Evolutionary conservation across 2,329 filamentous ascomycete species (phyloP), one percentile per base, ranked within the genome.

Genomic region (Teratosphaeria pseudoeucalypti): DNA sequence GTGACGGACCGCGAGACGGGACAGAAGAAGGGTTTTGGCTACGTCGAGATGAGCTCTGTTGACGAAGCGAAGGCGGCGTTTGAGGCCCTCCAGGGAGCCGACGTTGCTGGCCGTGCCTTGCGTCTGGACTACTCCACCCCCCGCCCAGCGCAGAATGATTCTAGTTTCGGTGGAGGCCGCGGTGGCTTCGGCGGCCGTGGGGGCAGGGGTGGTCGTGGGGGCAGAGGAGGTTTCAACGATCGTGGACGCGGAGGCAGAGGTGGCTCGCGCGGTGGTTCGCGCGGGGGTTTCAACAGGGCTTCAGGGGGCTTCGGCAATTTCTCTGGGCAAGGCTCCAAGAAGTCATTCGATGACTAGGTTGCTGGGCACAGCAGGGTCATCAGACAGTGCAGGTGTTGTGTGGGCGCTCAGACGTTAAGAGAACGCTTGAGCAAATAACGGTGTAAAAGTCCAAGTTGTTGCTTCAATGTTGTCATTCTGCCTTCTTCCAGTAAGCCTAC

Each of bases 21-120:
- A 65, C 84, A 85, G 68, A 86, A 87, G 72, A 96, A 96, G 86
- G 92, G 92, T 60, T 96, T 95, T 75, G 92, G 90, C 58, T 96
- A 96, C 73, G 87, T 96, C 64, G 86, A 87, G 71, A 96, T 92
- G 81, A 78, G 79, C 67, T 88, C 87, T 19, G 75, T 94, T 63
- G 90, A 95, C 32, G 91, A 96, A 69, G 90, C 92, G 69, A 89
- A 87, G 77, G 77, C 79, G 68, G 92, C 86, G 27, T 84, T 90
- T 67, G 81, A 87, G 68, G 78, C 80, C 60, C 81, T 89, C 73
- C 86, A 89, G 67, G 90, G 90, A 65, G 79, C 80, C 59, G 85
- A 89, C 61, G 82, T 94, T 68, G 82, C 79, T 64, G 85, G 88
- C 59, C 90, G 92, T 68, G 75, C 83, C 57, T 80, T 96, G 66